Percentiles rank a stretch among this genome's conserved stretches.
phyloP scores from a whole-genome alignment of 108 stramenopile genomes.

The Discostella stelligeroides region DNA sequence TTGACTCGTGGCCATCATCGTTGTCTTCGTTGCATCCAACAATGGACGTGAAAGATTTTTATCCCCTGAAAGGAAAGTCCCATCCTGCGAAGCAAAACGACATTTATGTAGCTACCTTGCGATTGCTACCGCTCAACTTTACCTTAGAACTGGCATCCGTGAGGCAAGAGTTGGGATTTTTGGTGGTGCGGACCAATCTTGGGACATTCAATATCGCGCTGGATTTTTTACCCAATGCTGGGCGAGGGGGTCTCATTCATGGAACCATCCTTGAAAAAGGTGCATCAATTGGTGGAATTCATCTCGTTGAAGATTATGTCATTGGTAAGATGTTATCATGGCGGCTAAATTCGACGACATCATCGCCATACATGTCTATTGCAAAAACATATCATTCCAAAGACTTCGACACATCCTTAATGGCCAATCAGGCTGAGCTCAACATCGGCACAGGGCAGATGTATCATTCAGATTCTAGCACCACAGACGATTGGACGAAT shows the following conservation, averaged over 20 bases:
- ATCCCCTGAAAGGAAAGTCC: constrained; percentile 34
- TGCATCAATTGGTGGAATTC: constrained; percentile 23
- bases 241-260: constrained; percentile 18
- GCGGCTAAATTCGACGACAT: background rate
- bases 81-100: constrained; percentile 48
- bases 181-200: constrained; percentile 53
- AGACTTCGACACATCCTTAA: background rate
- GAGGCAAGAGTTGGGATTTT: constrained; percentile 53
- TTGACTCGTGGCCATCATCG: background rate
- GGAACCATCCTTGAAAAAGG: constrained; percentile 12
- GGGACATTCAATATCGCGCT: constrained; percentile 56
- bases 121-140: constrained; percentile 46
- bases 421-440: constrained; percentile 9
- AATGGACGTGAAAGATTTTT: constrained; percentile 21
- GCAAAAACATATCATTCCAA: constrained; percentile 22
- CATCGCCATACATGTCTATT: constrained; percentile 2
- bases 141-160: constrained; percentile 27
- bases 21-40: constrained; percentile 1
- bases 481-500: background rate
- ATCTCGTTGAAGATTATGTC: constrained; percentile 21
- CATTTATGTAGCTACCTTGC: constrained; percentile 56
- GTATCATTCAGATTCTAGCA: background rate
- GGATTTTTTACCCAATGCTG: constrained; percentile 46
- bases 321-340: constrained; percentile 7
- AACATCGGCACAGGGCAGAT: background rate